A percentile compares a stretch with the other conserved stretches of the same genome.
These are phyloP conservation scores for Xylaria polymorpha DNA, from an alignment of 2,329 filamentous ascomycete species.

Conservation along the genomic window DNA sequence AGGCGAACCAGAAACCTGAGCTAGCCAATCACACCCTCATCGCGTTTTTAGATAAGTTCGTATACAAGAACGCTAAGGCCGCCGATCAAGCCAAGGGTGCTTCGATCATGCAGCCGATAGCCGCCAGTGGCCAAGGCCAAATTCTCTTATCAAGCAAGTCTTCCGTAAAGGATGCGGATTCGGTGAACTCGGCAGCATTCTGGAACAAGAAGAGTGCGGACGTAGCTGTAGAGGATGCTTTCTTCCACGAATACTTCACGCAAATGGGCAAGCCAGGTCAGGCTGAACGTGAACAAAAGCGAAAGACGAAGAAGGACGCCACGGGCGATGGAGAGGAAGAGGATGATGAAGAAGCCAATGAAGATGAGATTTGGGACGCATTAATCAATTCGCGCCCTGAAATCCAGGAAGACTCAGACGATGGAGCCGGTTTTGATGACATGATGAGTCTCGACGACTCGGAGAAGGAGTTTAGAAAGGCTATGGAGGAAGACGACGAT, in stretches of 20 bases:
- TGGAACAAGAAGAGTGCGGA: slow-evolving; percentile 92
- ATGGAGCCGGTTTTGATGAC: slow-evolving; percentile 59
- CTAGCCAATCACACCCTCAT: slow-evolving; percentile 90
- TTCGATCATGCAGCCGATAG: slow-evolving; percentile 96
- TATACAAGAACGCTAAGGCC: slow-evolving; percentile 93
- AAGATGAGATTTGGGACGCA: slow-evolving; percentile 92
- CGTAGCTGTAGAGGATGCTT: slow-evolving; percentile 90
- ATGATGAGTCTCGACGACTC: slow-evolving; percentile 56
- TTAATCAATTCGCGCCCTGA: slow-evolving; percentile 85
- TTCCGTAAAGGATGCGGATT: slow-evolving; percentile 51
- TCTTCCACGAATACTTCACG: slow-evolving; percentile 98
- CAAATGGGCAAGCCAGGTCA: slow-evolving; percentile 73
- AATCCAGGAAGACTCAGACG: slow-evolving; percentile 72
- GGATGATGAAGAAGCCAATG: slow-evolving; percentile 70
- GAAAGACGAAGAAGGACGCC: slow-evolving; percentile 49
- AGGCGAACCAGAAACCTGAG: slow-evolving; percentile 88
- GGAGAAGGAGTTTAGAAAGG: slow-evolving; percentile 56
- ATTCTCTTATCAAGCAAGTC: slow-evolving; percentile 66
- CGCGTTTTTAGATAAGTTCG: slow-evolving; percentile 96
- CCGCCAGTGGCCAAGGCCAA: slow-evolving; percentile 64
- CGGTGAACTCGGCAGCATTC: slow-evolving; percentile 87
- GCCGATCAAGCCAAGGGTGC: slow-evolving; percentile 75
- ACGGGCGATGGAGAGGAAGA: slow-evolving; percentile 48
- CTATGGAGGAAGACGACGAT: slow-evolving; percentile 55
- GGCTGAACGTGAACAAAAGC: slow-evolving; percentile 64